Evolutionary conservation across 2,329 filamentous ascomycete genomes (phyloP), one percentile per base, ranked within the genome.

Genomic region (Cordyceps militaris): DNA sequence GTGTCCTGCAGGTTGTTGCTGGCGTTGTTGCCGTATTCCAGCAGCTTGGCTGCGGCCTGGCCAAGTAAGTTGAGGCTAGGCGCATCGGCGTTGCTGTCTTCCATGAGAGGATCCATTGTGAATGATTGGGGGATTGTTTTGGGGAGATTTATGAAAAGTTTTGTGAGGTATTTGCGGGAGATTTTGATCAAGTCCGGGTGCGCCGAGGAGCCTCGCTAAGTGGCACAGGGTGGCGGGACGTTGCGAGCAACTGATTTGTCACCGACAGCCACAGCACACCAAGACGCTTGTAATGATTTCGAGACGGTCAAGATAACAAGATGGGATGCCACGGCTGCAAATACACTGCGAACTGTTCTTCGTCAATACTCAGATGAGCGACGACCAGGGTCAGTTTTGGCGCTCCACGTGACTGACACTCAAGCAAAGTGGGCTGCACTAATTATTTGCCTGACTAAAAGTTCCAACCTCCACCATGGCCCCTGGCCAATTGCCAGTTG

Each of bases 1-100:
- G 78, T 75, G 32, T 72, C 66, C 56, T 70, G 66, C 19, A 84
- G 56, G 67, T 85, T 85, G 70, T 71, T 78, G 56, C 68, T 65
- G 21, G 70, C 71, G 61, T 73, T 74, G 52, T 68, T 62, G 48
- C 71, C 72, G 58, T 69, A 73, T 58, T 73, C 63, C 50, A 67
- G 59, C 47, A 74, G 65, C 32, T 67, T 66, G n/a, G 66, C 64
- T 13, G 65, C 58, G 16, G 70, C n/a, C 59, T 69, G 68, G 60
- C 70, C 69, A n/a, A 74, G 61, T 32, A 64, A 54, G 54, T 70
- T 72, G 62, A 72, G 68, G 47, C 66, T 63, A 30, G 62, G 60
- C 44, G 67, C 63, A 28, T 67, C 63, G 42, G 64, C 63, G 51
- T 62, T 62, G 14, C 61, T 59, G 26, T 67, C 66, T 56, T 66